Evolutionary conservation across 1,139 yeast species (phyloP).

Genomic region (Geotrichum klebahnii): DNA sequence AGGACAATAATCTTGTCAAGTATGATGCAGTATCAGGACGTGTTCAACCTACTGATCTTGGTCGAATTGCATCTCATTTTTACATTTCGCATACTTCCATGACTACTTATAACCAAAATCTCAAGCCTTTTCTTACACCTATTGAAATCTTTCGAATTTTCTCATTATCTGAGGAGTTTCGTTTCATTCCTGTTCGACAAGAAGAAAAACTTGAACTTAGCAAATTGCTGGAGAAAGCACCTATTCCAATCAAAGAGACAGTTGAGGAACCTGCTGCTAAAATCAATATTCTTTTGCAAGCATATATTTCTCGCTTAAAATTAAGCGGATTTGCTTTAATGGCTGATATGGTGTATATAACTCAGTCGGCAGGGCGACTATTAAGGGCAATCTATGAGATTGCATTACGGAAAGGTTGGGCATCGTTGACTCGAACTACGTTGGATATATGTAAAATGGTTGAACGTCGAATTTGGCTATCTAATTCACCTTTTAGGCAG

Average conservation of each 20-base stretch:
- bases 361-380: constrained; percentile 89
- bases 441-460: constrained; percentile 74
- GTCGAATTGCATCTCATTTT: constrained; percentile 80
- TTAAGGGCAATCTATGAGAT: constrained; percentile 83
- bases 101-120: constrained; percentile 51
- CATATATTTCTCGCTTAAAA: constrained; percentile 70
- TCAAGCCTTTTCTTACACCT: constrained; percentile 62
- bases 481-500: constrained; percentile 83
- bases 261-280: constrained; percentile 74
- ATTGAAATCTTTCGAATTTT: constrained; percentile 76
- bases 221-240: constrained; percentile 68
- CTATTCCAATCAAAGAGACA: constrained; percentile 77
- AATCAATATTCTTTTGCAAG: constrained; percentile 72
- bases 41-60: constrained; percentile 65
- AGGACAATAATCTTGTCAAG: constrained; percentile 52
- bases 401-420: constrained; percentile 67
- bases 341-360: constrained; percentile 90
- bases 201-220: constrained; percentile 80
- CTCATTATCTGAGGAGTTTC: constrained; percentile 80
- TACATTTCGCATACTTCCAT: constrained; percentile 77
- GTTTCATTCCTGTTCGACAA: constrained; percentile 73
- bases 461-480: constrained; percentile 76
- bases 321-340: constrained; percentile 87
- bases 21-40: constrained; percentile 53
- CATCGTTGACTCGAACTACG: constrained; percentile 54